Percentiles rank a stretch among this genome's conserved stretches.
These are phyloP conservation scores for Beta lomatogona DNA, from an alignment of 179 eudicot genomes.

Conservation along the genomic window DNA sequence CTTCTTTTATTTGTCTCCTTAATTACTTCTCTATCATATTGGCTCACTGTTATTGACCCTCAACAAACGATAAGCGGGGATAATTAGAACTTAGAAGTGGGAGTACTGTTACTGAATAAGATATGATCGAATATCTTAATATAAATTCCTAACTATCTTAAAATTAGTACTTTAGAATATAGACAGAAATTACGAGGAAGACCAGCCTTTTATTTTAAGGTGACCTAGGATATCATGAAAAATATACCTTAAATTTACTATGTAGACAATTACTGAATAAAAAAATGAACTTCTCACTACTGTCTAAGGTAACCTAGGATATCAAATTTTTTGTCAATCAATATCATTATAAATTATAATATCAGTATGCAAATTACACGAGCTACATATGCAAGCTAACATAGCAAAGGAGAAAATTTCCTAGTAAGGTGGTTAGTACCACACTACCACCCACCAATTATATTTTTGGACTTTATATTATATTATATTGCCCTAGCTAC, in stretches of 20 bases:
- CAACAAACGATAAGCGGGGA: no score
- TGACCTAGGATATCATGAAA: conserved; percentile 7
- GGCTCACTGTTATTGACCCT: no score
- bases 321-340: neutral
- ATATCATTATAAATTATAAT: neutral
- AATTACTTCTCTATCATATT: no score
- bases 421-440: conserved; percentile 7
- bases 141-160: neutral
- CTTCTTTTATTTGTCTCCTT: no score
- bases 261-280: no score
- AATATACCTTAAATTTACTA: no score
- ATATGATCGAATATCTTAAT: no score
- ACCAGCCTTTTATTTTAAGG: neutral
- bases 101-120: no score
- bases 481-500: conserved; percentile 1
- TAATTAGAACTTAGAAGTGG: no score
- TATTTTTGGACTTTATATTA: conserved; percentile 10
- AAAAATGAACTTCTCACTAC: no score
- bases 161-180: neutral
- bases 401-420: neutral
- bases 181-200: neutral
- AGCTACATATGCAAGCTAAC: neutral
- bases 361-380: neutral
- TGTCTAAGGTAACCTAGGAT: neutral
- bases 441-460: neutral